Evolutionary conservation across 2,329 filamentous ascomycete genomes (phyloP).

Genomic region (Lanzia echinophila): DNA sequence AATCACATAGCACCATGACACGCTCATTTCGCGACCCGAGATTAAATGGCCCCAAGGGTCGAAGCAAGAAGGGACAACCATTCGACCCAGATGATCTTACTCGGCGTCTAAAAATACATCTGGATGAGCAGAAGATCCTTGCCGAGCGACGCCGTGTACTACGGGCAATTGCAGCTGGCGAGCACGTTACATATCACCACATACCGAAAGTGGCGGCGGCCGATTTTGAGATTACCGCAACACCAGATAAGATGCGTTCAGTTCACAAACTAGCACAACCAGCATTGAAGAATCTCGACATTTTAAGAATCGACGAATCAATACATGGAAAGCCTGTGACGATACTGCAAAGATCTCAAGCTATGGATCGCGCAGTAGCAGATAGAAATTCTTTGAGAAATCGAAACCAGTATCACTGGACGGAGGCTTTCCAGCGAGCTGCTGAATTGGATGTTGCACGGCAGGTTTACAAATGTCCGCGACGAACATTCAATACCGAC

Average conservation of each 20-base stretch:
- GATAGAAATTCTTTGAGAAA: slow-evolving; percentile 33
- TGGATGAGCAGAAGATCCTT: slow-evolving; percentile 42
- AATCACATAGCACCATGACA: slow-evolving; percentile 23
- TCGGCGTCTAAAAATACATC: slow-evolving; percentile 44
- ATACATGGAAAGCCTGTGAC: slow-evolving; percentile 9
- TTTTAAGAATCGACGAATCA: slow-evolving; percentile 23
- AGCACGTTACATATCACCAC: slow-evolving; percentile 38
- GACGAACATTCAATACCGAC: slow-evolving; percentile 30
- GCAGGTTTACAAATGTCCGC: slow-evolving; percentile 24
- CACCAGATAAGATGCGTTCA: slow-evolving; percentile 36
- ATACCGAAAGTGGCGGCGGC: slow-evolving; percentile 47
- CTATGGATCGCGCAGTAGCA: slow-evolving; percentile 27
- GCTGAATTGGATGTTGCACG: slow-evolving; percentile 28
- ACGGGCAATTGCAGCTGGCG: slow-evolving; percentile 12
- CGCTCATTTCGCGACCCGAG: slow-evolving; percentile 15
- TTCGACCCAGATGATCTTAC: slow-evolving; percentile 51
- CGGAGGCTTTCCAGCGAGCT: slow-evolving; percentile 33
- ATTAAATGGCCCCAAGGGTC: slow-evolving; percentile 13
- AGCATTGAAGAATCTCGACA: slow-evolving; percentile 37
- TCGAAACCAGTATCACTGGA: slow-evolving; percentile 40
- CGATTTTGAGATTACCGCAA: slow-evolving; percentile 49
- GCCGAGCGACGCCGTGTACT: slow-evolving; percentile 23
- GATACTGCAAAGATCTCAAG: slow-evolving; percentile 17
- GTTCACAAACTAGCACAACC: slow-evolving; percentile 40
- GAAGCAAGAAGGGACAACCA: slow-evolving; percentile 29